These are phyloP conservation scores for Emmonsiellopsis sp. DNA, from an alignment of 2,329 filamentous ascomycete species.

Conservation along the genomic window DNA sequence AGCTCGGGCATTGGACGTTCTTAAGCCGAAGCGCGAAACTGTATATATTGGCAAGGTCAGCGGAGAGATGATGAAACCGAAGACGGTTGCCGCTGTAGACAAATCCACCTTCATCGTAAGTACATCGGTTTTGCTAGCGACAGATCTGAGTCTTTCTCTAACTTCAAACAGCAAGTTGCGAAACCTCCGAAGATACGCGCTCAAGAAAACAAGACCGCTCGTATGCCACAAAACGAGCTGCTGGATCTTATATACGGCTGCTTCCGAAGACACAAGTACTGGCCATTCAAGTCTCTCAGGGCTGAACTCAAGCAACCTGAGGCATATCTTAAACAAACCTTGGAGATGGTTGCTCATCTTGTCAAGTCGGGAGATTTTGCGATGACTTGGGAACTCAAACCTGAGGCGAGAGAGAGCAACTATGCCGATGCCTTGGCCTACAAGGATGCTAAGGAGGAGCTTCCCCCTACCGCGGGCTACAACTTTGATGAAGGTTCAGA, in stretches of 20 bases:
- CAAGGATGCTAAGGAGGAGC: constrained; percentile 44
- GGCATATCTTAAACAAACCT: constrained; percentile 75
- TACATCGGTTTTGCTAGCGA: constrained; percentile 6
- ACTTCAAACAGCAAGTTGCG: constrained; percentile 30
- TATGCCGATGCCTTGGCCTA: constrained; percentile 32
- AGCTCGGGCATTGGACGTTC: constrained; percentile 49
- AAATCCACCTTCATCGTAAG: constrained; percentile 36
- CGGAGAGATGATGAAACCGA: constrained; percentile 49
- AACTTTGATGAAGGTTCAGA: constrained; percentile 44
- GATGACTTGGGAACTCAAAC: constrained; percentile 74
- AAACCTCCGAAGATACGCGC: constrained; percentile 47
- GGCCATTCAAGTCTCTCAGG: constrained; percentile 84
- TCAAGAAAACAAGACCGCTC: constrained; percentile 74
- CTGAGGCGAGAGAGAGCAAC: constrained; percentile 53
- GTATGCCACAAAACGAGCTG: constrained; percentile 81
- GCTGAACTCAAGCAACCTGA: constrained; percentile 75
- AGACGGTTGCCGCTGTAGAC: constrained; percentile 40
- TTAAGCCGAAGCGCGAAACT: constrained; percentile 52
- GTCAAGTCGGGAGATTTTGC: constrained; percentile 77
- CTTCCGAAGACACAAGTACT: constrained; percentile 82
- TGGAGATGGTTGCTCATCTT: constrained; percentile 74
- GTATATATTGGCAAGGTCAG: constrained; percentile 39
- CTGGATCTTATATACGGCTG: constrained; percentile 74
- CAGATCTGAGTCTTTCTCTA: constrained; percentile 1
- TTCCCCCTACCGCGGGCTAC: constrained; percentile 38